Evolutionary conservation across 176 grass and related monocot genomes (phyloP).

Genomic region (Carex cristatella): DNA sequence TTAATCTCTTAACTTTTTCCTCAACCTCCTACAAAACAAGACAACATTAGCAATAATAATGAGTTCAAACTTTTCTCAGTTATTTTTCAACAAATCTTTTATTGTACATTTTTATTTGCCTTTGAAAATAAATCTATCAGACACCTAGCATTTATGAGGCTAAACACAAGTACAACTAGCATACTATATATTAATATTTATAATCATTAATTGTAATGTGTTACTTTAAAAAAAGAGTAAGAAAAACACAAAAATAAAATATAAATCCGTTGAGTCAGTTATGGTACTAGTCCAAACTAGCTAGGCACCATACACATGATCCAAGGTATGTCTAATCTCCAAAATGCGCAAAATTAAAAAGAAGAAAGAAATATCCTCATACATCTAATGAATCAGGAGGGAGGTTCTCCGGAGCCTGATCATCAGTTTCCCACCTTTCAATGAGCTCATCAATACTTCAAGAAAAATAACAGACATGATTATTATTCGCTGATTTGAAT

Average conservation of each 20-base stretch:
- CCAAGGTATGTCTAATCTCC: neutral
- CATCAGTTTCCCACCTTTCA: constrained; percentile 40
- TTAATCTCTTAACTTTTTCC: neutral
- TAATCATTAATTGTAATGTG: neutral
- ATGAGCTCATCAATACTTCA: constrained; percentile 76
- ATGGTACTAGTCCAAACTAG: neutral
- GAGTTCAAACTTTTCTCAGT: neutral
- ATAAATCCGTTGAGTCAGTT: neutral
- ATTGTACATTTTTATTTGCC: neutral
- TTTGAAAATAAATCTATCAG: neutral
- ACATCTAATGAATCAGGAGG: constrained; percentile 44
- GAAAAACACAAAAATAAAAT: neutral
- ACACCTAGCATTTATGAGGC: neutral
- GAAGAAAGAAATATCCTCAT: constrained; percentile 15
- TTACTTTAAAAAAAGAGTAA: neutral
- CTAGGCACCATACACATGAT: neutral
- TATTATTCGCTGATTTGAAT: neutral
- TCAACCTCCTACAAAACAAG: neutral
- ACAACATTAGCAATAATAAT: neutral
- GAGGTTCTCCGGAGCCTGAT: constrained; percentile 24
- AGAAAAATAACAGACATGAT: neutral
- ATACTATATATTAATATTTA: neutral
- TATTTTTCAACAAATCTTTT: neutral
- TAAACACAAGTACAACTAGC: neutral
- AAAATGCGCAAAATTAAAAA: neutral